Base-by-base conservation (phyloP, 371 early-diverging fungal genomes). In the Coemansia sp. region DNA sequence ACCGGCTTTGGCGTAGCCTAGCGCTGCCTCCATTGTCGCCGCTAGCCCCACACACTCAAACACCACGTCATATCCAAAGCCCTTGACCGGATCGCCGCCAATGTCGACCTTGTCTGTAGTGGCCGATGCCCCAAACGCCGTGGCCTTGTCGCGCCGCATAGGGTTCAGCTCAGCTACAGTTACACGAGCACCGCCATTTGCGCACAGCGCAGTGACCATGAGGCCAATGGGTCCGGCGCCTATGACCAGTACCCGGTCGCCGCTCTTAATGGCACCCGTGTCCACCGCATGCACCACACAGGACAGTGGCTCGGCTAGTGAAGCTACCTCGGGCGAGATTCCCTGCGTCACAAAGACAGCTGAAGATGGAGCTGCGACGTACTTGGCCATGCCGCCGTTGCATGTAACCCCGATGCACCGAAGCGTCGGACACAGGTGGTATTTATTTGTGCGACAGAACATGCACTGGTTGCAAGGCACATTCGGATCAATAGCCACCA, bases 181-280 rank as follows among this genome's bases (percentile, higher is more conserved):
- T 11, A 83, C 83, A 11, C 66, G 52, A 11, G 80, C 83, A 26
- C 84, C 84, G 35, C 76, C 70, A 5, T 67, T 71, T 1, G 74
- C 48, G 14, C 72, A 71, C 31, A 84, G 59, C 34, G 80, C 81
- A 35, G 75, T 68, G 3, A 79, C 69, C 84, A 84, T 83, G 31
- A 83, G 66, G 43, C 84, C 84, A 59, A 84, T 83, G 33, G 84
- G 84, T 1, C 84, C 84, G 20, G 82, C 82, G 31, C 84, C 84
- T 26, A 83, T 77, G 7, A 84, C 80, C 16, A 82, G 59, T 0
- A 80, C 84, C 8, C 61, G 66, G 40, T 61, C 61, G 55, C 66
- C 61, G 51, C 39, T 61, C 40, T 66, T 66, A 33, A 66, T 70
- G 4, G 61, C 51, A n/a, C 82, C 84, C 59, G 66, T 77, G 54